Conservation (phyloP, 148 eudicot species). For the Chenopodium quinoa region DNA sequence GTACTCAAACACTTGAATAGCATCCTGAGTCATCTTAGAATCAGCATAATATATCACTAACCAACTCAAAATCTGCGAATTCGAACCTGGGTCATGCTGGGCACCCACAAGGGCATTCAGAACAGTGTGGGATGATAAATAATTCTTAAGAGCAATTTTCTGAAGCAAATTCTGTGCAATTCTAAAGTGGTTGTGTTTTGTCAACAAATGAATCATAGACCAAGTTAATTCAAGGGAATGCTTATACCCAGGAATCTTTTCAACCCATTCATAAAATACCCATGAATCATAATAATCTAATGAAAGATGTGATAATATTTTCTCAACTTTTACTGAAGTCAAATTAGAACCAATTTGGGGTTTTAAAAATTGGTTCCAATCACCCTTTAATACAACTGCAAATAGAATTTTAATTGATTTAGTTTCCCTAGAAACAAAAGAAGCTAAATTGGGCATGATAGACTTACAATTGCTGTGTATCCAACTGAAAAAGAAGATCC, state of each 20-base stretch:
- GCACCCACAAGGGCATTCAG: slow-evolving; percentile 50
- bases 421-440: slow-evolving; percentile 35
- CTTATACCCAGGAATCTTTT: slow-evolving; percentile 56
- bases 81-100: slow-evolving; percentile 38
- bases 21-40: slow-evolving; percentile 67
- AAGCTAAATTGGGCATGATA: slow-evolving; percentile 36
- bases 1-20: slow-evolving; percentile 78
- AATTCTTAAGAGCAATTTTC: slow-evolving; percentile 60
- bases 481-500: too few species aligned
- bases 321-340: slow-evolving; percentile 51
- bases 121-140: slow-evolving; percentile 61
- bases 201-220: slow-evolving; percentile 65
- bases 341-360: slow-evolving; percentile 54
- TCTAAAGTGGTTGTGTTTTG: slow-evolving; percentile 49
- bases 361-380: slow-evolving; percentile 56
- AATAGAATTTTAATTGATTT: slow-evolving; percentile 40
- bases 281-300: slow-evolving; percentile 28
- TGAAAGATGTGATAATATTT: slow-evolving; percentile 37
- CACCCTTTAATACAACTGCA: slow-evolving; percentile 58
- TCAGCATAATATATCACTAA: slow-evolving; percentile 70
- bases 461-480: background rate
- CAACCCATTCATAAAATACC: slow-evolving; percentile 74
- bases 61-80: slow-evolving; percentile 89
- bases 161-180: slow-evolving; percentile 69
- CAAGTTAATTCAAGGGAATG: slow-evolving; percentile 67